Evolutionary conservation across 371 early-diverging fungal genomes (phyloP), one percentile per base, ranked within the genome.

Genomic region (Saksenaea oblongispora): DNA sequence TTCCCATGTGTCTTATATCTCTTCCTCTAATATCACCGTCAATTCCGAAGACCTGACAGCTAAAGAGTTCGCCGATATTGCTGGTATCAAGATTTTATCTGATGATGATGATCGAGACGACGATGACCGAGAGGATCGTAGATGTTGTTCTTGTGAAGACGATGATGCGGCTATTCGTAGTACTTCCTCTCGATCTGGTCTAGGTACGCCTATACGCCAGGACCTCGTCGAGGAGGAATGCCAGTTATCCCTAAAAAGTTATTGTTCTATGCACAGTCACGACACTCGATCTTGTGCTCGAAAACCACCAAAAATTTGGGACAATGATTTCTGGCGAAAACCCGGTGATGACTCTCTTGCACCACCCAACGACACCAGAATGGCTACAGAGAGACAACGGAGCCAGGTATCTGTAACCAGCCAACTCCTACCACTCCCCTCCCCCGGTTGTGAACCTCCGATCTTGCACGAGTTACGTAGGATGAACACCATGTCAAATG

Each of bases 11-110:
- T 72, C 75, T 0, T 71, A 69, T 56, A 69, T 73, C 8, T 74
- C 76, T 11, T 59, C 79, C 34, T 73, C 74, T 44, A 73, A 75
- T 44, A 75, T 80, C 41, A 80, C 80, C 3, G 75, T 76, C 9
- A 72, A 80, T 56, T 80, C 80, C 7, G 80, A 77, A 39, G 72
- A 77, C 47, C 42, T 80, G 26, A 80, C 80, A 2, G 73, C 80
- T 14, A 74, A 77, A 59, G 78, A 80, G 63, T 80, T 80, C 66
- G 80, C 80, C 53, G 80, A 77, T 51, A 69, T 77, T 14, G 73
- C 74, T 15, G 80, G 80, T n/a, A 80, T 80, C 59, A 65, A 67
- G 17, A 80, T 80, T 56, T 42, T 75, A 34, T 66, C 76, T 37
- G 80, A 80, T 39, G 66, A 71, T 14, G 69, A 73, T n/a, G 66